A percentile compares a stretch with the other conserved stretches of the same genome.
Conservation (phyloP, 257 asterid species). For the Solanum clarkiae region DNA sequence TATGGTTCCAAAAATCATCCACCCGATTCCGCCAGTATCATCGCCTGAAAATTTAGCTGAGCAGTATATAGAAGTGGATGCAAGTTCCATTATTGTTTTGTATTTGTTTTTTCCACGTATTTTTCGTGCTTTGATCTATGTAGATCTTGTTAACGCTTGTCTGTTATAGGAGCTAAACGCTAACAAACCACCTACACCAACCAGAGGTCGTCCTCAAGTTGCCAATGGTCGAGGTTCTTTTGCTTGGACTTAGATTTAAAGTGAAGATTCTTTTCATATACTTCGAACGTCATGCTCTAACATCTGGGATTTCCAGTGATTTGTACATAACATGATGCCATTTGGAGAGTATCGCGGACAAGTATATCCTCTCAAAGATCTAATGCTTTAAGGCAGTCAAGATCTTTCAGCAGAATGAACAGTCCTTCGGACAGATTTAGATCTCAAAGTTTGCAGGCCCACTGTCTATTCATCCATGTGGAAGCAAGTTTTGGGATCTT, state of each 20-base stretch:
- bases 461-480: not conserved
- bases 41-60: constrained; percentile 92
- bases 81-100: constrained; percentile 40
- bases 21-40: constrained; percentile 83
- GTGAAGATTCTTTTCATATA: constrained; percentile 21
- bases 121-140: not conserved
- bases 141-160: not conserved
- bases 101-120: not conserved
- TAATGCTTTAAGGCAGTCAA: constrained; percentile 10
- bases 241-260: constrained; percentile 70
- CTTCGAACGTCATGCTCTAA: constrained; percentile 38
- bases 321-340: constrained; percentile 53
- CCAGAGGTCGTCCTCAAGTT: constrained; percentile 95
- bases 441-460: not conserved
- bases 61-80: constrained; percentile 91
- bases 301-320: constrained; percentile 47
- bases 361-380: constrained; percentile 8
- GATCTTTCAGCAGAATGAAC: constrained; percentile 1
- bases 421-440: constrained; percentile 2
- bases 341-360: constrained; percentile 14
- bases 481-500: constrained; percentile 8
- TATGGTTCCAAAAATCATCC: constrained; percentile 90
- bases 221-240: constrained; percentile 84
- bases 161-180: constrained; percentile 78
- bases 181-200: constrained; percentile 87